These are phyloP conservation scores for Xylaria sp. DNA, from an alignment of 2,329 filamentous ascomycete genomes.

Conservation along the genomic window DNA sequence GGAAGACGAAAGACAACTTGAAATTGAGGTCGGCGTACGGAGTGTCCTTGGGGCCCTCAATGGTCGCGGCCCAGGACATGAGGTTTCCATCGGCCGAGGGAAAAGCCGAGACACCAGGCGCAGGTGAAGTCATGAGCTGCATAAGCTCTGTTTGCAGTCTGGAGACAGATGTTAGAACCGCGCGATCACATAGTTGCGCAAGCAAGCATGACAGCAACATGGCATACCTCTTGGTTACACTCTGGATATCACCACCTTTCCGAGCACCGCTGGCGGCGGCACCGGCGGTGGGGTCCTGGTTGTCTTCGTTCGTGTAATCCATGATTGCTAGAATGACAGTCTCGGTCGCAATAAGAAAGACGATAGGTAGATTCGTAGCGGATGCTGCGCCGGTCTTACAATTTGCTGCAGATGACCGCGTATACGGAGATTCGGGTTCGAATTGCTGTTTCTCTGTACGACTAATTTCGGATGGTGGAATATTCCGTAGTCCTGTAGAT, in stretches of 20 bases:
- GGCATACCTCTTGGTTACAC: constrained; percentile 68
- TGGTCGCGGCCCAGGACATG: constrained; percentile 88
- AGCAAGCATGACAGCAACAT: constrained; percentile 14
- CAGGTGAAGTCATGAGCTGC: constrained; percentile 94
- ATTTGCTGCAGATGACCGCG: neutral
- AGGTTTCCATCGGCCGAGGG: constrained; percentile 86
- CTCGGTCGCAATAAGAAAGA: neutral
- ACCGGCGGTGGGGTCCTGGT: constrained; percentile 63
- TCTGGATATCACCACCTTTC: constrained; percentile 61
- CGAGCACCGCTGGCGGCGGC: constrained; percentile 51
- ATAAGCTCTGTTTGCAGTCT: constrained; percentile 97
- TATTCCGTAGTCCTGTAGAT: constrained; percentile 11
- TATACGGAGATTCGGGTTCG: constrained; percentile 16
- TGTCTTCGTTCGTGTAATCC: constrained; percentile 54
- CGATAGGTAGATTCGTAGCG: neutral
- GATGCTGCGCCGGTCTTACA: neutral
- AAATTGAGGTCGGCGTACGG: constrained; percentile 84
- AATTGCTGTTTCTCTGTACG: constrained; percentile 1
- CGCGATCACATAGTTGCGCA: neutral
- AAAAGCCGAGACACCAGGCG: constrained; percentile 91
- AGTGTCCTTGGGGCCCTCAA: constrained; percentile 83
- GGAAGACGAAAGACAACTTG: constrained; percentile 89
- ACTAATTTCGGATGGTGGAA: neutral
- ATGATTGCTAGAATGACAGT: constrained; percentile 32
- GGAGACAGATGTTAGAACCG: constrained; percentile 11